These are phyloP conservation scores for Mortierella sp. DNA, from an alignment of 371 early-diverging fungal species.

Conservation along the genomic window DNA sequence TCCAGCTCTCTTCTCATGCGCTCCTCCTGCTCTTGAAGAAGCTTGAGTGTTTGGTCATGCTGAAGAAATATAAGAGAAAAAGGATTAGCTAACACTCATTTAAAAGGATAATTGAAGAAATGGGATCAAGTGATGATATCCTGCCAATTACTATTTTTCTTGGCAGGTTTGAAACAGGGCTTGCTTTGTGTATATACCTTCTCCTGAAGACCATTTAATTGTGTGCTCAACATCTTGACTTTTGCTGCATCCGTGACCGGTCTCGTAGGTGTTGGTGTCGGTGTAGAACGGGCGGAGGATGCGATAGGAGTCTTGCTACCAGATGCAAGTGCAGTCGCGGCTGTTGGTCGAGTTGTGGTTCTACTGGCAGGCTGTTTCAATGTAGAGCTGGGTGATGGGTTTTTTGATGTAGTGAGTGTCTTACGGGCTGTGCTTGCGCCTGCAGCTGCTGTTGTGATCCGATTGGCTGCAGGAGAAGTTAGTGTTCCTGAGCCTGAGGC, in stretches of 20 bases:
- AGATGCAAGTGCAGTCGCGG: conserved; percentile 21
- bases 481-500: conserved; percentile 8
- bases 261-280: conserved; percentile 9
- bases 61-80: conserved; percentile 8
- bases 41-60: conserved; percentile 53
- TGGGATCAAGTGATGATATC: background rate
- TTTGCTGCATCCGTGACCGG: conserved; percentile 49
- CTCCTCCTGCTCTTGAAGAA: conserved; percentile 56
- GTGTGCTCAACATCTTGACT: conserved; percentile 47
- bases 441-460: background rate
- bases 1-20: conserved; percentile 48
- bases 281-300: conserved; percentile 11
- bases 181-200: conserved; percentile 24
- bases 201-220: conserved; percentile 48
- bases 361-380: conserved; percentile 21
- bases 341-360: conserved; percentile 19
- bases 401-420: conserved; percentile 19
- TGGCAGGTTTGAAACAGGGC: background rate
- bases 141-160: too few relatives aligned
- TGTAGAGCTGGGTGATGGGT: conserved; percentile 31
- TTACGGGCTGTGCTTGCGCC: conserved; percentile 7
- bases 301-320: conserved; percentile 22
- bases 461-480: conserved; percentile 10
- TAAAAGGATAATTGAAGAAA: background rate
- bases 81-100: background rate